Base-by-base conservation (phyloP, 352 stramenopile species). In the Phytophthora cryptogea region DNA sequence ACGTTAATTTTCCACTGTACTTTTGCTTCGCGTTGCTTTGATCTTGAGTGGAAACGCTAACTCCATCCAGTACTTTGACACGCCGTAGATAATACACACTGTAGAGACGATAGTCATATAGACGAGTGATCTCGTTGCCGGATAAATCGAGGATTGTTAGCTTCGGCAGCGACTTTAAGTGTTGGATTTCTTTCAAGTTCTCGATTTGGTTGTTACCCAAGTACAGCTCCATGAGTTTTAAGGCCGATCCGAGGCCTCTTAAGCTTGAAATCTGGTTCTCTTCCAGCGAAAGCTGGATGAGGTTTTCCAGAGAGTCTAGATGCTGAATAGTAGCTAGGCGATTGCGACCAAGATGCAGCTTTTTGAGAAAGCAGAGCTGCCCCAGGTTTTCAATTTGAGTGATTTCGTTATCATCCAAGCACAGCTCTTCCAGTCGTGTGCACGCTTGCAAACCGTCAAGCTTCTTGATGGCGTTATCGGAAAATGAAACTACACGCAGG, bases 141-240 rank as follows among this genome's bases (percentile, higher is more conserved):
- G 74, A 76, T 41, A 96, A 61, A 51, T 96, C 88, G 5, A 96
- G 66, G 46, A 96, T 96, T 28, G 90, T 93, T 5, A 96, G 71
- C 31, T 93, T 92, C 0, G 88, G 84, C 7, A 96, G 62, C 0
- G 75, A 64, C 30, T 94, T 94, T 3, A 96, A 54, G 35, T 93
- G 74, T 52, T 94, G 86, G 5, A 95, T 66, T 35, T 91, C 82
- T 30, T 89, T 93, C 13, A 96, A 28, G 8, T 76, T 75, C n/a
- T 87, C 79, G 33, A 96, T 84, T 14, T 76, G 63, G 50, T 96
- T 96, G 54, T 87, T 88, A 6, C 87, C 83, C n/a, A 95, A 68
- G 61, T 96, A 96, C 0, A 96, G 57, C 47, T 96, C 88, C 86
- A 95, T 92, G 8, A 95, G 60, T 41, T 88, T 90, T 43, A 76